A percentile compares a stretch with the other conserved stretches of the same genome.
These are phyloP conservation scores for Colletotrichum euphorbiae DNA, from an alignment of 2,329 filamentous ascomycete genomes.

Conservation along the genomic window DNA sequence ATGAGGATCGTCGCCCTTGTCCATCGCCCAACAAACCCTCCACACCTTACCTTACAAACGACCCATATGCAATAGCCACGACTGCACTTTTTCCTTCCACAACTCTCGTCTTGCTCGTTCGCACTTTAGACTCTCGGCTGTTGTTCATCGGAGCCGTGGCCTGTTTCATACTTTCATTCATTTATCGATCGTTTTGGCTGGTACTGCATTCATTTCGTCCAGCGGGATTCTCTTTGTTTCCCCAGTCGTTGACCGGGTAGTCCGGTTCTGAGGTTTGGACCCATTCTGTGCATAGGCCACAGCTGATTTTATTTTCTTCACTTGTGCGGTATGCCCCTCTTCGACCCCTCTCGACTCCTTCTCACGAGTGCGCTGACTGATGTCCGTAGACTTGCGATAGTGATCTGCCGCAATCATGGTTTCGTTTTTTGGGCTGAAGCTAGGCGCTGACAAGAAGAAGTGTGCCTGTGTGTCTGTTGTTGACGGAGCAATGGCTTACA, in stretches of 20 bases:
- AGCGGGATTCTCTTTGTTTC: background rate
- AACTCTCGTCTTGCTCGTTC: conserved; percentile 26
- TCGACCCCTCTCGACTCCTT: conserved; percentile 20
- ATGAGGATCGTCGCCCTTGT: conserved; percentile 40
- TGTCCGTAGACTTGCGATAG: conserved; percentile 26
- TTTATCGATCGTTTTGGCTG: conserved; percentile 1
- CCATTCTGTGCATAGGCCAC: conserved; percentile 31
- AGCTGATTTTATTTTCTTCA: conserved; percentile 16
- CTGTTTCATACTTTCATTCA: conserved; percentile 12
- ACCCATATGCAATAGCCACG: conserved; percentile 36
- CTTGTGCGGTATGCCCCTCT: conserved; percentile 36
- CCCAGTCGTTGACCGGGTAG: conserved; percentile 17
- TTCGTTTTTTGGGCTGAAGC: conserved; percentile 68
- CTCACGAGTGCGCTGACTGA: conserved; percentile 4
- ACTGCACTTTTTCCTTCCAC: conserved; percentile 27
- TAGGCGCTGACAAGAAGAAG: conserved; percentile 69
- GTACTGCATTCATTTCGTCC: conserved; percentile 14
- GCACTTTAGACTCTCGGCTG: conserved; percentile 15
- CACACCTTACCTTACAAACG: conserved; percentile 18
- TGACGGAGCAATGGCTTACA: background rate
- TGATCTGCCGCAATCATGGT: conserved; percentile 57
- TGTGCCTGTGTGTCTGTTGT: conserved; percentile 39
- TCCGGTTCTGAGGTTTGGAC: conserved; percentile 2
- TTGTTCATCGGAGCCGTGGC: conserved; percentile 30
- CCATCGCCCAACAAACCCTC: conserved; percentile 28